Base-by-base conservation (phyloP, 1,284 basidiomycete species). In the Taiwanofungus camphoratus region DNA sequence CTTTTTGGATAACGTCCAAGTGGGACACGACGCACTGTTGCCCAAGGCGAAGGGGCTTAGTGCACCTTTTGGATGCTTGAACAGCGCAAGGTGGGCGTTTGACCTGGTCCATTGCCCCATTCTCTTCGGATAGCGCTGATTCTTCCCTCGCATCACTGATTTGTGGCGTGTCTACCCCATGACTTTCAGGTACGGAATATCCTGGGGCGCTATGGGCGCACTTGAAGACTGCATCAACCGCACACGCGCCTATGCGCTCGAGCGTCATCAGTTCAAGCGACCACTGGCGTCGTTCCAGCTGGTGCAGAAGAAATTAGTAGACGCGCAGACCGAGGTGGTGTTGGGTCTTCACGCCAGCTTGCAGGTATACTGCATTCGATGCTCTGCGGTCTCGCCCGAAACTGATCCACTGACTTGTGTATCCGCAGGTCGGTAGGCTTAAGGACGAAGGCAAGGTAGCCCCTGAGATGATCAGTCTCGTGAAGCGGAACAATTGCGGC, bases 401-500 rank as follows among this genome's bases (percentile, higher is more conserved):
- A 6, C 11, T 7, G 29, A 21, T n/a, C 3, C 4, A 3, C 26
- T 18, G 15, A 26, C 21, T 6, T 5, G 4, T 15, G 3, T 22
- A 18, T 34, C 24, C 22, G 8, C 36, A 94, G 67, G 86, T 98
- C 4, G 94, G 94, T 2, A 71, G 92, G 22, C 70, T 96, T 50
- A 97, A 97, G 71, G 95, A 98, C 53, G 60, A 70, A 35, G 87
- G 84, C 20, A 73, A 73, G 52, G 74, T 87, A 58, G 79, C 84
- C 16, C 87, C 95, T 2, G 93, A 98, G 65, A 95, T 95, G 92
- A 77, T 99, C 51, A 93, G 88, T 52, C 73, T 97, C 57, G 77
- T 97, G 51, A 99, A 99, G 74, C 77, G 92, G 52, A 98, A 98
- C 62, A 98, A 97, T 58, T 95, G 92, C 58, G 90, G 90, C 15